Conservation (phyloP, 1,284 basidiomycete species). For the Salmacisia buchloeana region DNA sequence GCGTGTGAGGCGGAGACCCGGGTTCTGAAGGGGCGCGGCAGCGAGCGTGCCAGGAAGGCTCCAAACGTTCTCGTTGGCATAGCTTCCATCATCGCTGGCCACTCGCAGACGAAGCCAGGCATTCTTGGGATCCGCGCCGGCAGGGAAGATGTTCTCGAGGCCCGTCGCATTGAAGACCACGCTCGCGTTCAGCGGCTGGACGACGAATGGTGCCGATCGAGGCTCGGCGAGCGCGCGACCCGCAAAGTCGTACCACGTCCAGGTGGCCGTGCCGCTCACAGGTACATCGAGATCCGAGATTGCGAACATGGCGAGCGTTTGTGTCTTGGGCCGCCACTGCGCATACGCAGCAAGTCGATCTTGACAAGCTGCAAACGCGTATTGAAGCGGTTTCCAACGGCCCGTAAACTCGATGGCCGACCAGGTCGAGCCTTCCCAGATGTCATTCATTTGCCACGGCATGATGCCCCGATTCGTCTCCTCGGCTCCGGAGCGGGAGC, state of each 20-base stretch:
- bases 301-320: slow-evolving; percentile 57
- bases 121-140: slow-evolving; percentile 53
- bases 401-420: slow-evolving; percentile 62
- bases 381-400: slow-evolving; percentile 58
- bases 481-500: slow-evolving; percentile 60
- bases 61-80: slow-evolving; percentile 12
- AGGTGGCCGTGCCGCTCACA: neutral
- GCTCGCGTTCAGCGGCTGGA: slow-evolving; percentile 58
- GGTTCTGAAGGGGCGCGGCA: neutral
- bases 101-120: slow-evolving; percentile 59
- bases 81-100: slow-evolving; percentile 52
- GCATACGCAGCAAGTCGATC: slow-evolving; percentile 58
- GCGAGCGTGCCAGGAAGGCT: neutral
- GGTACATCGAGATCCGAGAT: slow-evolving; percentile 29
- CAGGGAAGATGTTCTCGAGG: slow-evolving; percentile 42
- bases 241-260: slow-evolving; percentile 46
- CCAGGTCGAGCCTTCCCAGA: slow-evolving; percentile 65
- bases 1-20: slow-evolving; percentile 13
- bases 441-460: slow-evolving; percentile 65
- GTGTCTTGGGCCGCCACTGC: slow-evolving; percentile 56
- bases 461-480: slow-evolving; percentile 62
- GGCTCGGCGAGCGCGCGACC: slow-evolving; percentile 54
- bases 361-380: slow-evolving; percentile 56
- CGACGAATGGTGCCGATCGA: slow-evolving; percentile 53
- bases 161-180: slow-evolving; percentile 51